Evolutionary conservation across 192 early-diverging fungal genomes (phyloP), one percentile per base, ranked within the genome.

Genomic region (Mortierella antarctica): DNA sequence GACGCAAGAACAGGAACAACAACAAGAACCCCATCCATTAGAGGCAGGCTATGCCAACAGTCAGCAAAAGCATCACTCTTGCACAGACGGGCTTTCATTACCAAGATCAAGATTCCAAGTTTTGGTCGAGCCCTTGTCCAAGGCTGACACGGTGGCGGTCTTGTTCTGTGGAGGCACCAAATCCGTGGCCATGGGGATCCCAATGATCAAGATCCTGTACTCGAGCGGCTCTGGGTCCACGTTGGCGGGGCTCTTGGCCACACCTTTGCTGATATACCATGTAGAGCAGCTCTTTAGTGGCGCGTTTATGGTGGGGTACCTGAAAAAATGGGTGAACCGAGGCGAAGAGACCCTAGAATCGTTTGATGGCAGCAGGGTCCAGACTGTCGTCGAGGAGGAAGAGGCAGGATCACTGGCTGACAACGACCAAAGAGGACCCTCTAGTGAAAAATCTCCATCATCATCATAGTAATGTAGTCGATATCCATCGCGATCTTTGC

Each of bases 151-250:
- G 1, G 86, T 92, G 11, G 91, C 92, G 1, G 86, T 92, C 50
- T 75, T 90, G 76, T 92, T 89, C 71, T 92, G 91, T 73, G 92
- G 88, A 13, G 90, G 89, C 6, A 93, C 92, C 5, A 93, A 93
- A 67, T 92, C 92, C 4, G 90, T 93, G 20, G 90, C 92, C 2
- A 86, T 93, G 82, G 92, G 92, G 18, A 90, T 93, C 17, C 92
- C 92, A 4, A 84, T 93, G 58, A 92, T 93, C 74, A 91, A 91
- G 67, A 86, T 92, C 14, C 72, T 93, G 49, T 92, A 91, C 57
- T 70, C 78, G 23, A 74, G 72, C 42, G 73, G 74, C 73, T 40
- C 90, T 85, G 51, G 78, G 79, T 65, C 73, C 76, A 60, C 60
- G 62, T 23, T 71, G 42, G 75, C 75, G 11, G 92, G 92, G 44